A percentile compares a stretch with the other conserved stretches of the same genome.
These are phyloP conservation scores for Tetrahymena borealis DNA, from an alignment of 73 alveolate species.

Conservation along the genomic window DNA sequence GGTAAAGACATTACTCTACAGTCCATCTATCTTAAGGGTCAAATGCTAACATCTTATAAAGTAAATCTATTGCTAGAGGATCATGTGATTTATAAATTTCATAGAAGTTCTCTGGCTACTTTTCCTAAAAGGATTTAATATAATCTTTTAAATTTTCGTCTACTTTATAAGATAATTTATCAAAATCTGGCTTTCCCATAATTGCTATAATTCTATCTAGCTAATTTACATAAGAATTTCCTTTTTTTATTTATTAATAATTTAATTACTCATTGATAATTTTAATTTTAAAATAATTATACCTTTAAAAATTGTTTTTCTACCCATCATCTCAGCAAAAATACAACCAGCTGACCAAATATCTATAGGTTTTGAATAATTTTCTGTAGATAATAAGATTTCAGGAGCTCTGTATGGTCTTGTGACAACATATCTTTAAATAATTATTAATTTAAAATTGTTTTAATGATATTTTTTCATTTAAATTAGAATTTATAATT, in stretches of 20 bases:
- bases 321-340: constrained; percentile 76
- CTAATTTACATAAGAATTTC: constrained; percentile 64
- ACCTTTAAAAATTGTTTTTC: constrained; percentile 83
- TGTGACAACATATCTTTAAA: constrained; percentile 71
- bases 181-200: constrained; percentile 80
- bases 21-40: constrained; percentile 45
- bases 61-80: constrained; percentile 84
- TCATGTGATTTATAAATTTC: constrained; percentile 79
- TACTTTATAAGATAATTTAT: constrained; percentile 73
- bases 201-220: constrained; percentile 79
- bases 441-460: neutral
- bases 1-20: constrained; percentile 48
- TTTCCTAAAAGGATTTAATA: constrained; percentile 61
- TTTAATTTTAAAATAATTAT: neutral
- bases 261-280: neutral
- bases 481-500: neutral
- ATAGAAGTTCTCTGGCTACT: constrained; percentile 69
- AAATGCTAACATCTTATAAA: constrained; percentile 76
- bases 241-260: neutral
- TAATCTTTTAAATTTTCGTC: constrained; percentile 75
- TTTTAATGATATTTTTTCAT: too few species aligned
- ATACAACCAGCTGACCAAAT: constrained; percentile 83
- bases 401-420: constrained; percentile 90
- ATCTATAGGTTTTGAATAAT: constrained; percentile 67
- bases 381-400: constrained; percentile 65